Percentiles rank a stretch among this genome's conserved stretches.
Evolutionary conservation across 2,329 filamentous ascomycete species (phyloP).

Genomic region (Venturia aucupariae): DNA sequence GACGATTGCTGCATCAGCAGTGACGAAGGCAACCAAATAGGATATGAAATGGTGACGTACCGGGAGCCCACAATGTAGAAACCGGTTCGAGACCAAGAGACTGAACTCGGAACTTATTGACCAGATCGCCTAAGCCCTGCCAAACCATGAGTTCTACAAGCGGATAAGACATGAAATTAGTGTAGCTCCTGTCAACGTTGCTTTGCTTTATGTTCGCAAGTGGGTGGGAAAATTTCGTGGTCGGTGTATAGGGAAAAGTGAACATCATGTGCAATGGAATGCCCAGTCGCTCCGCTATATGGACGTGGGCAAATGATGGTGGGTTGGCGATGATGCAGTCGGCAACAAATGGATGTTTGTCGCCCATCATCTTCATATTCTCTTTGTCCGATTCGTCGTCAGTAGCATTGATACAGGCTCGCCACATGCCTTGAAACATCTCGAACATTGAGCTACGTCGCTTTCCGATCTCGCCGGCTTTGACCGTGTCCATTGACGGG

Average conservation of each 20-base stretch:
- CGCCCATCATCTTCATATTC: slow-evolving; percentile 55
- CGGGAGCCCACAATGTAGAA: slow-evolving; percentile 72
- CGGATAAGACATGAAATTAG: slow-evolving; percentile 76
- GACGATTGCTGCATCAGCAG: too few relatives aligned
- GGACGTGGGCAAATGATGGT: slow-evolving; percentile 66
- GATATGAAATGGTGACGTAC: slow-evolving; percentile 20
- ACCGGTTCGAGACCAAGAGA: slow-evolving; percentile 67
- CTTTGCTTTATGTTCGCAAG: slow-evolving; percentile 71
- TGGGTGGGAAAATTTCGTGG: slow-evolving; percentile 76
- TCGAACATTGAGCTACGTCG: slow-evolving; percentile 63
- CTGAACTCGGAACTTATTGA: slow-evolving; percentile 75
- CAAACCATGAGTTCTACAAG: slow-evolving; percentile 87
- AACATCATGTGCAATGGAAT: slow-evolving; percentile 82
- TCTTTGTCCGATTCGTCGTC: slow-evolving; percentile 55
- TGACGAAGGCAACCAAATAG: slow-evolving; percentile 58
- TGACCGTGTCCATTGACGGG: slow-evolving; percentile 62
- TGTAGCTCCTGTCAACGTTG: slow-evolving; percentile 65
- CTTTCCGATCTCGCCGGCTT: slow-evolving; percentile 61
- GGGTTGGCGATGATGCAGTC: slow-evolving; percentile 75
- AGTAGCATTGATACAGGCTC: slow-evolving; percentile 64
- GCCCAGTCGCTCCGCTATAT: slow-evolving; percentile 65
- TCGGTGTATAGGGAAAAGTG: slow-evolving; percentile 87
- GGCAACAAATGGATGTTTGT: slow-evolving; percentile 65
- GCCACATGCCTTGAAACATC: slow-evolving; percentile 79
- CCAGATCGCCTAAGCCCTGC: slow-evolving; percentile 84